These are phyloP conservation scores for Colletotrichum sp. DNA, from an alignment of 2,329 filamentous ascomycete genomes.

Conservation along the genomic window DNA sequence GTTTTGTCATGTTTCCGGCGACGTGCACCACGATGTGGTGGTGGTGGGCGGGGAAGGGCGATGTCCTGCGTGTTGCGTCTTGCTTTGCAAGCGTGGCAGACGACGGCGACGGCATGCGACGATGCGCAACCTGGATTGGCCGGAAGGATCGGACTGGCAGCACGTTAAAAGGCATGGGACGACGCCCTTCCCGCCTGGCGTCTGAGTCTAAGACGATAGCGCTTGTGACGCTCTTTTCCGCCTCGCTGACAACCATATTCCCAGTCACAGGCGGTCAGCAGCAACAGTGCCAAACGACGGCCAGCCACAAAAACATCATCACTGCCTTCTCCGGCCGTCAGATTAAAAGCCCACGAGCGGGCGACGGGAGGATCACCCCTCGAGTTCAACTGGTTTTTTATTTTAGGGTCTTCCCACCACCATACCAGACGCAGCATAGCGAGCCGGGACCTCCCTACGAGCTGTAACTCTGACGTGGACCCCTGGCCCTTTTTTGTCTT, in stretches of 20 bases:
- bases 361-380: conserved; percentile 7
- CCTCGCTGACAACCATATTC: background rate
- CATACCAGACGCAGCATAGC: background rate
- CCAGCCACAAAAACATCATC: background rate
- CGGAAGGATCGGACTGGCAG: background rate
- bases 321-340: background rate
- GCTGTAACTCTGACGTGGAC: conserved; percentile 17
- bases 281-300: background rate
- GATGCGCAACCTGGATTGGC: background rate
- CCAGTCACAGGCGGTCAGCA: background rate
- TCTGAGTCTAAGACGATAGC: background rate
- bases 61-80: background rate
- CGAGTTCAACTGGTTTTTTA: conserved; percentile 4
- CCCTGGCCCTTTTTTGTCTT: background rate
- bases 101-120: background rate
- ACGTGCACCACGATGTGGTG: background rate
- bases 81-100: background rate
- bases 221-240: background rate
- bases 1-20: background rate
- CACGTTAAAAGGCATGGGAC: background rate
- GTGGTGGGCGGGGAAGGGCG: background rate
- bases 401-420: background rate
- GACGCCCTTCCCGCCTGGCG: background rate
- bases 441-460: conserved; percentile 3
- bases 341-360: background rate